Evolutionary conservation across 495 filamentous ascomycete genomes (phyloP).

Genomic region (Aspergillus bridgeri): DNA sequence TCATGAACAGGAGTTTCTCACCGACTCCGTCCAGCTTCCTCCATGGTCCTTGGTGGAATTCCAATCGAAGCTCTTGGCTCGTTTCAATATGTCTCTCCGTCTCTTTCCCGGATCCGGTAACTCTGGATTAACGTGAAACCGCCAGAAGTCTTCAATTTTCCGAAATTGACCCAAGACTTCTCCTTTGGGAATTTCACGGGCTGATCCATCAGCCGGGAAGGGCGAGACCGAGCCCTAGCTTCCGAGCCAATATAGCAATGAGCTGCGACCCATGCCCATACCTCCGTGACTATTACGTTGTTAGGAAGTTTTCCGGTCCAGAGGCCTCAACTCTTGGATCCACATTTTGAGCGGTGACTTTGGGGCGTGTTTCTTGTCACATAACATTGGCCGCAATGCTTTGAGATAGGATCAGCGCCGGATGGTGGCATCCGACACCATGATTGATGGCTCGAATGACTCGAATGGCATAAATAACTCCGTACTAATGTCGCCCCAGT

Average conservation of each 20-base stretch:
- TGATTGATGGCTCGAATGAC: background rate
- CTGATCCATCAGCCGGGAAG: background rate
- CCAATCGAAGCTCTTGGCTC: slow-evolving; percentile 1
- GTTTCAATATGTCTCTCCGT: slow-evolving; percentile 5
- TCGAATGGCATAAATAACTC: background rate
- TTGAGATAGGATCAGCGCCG: background rate
- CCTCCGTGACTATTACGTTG: background rate
- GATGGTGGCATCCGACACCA: background rate
- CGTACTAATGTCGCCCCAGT: background rate
- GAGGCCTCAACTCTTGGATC: background rate
- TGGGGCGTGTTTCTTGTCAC: background rate
- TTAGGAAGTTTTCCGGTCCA: background rate
- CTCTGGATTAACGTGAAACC: slow-evolving; percentile 6
- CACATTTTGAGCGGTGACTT: background rate
- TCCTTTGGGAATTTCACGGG: background rate
- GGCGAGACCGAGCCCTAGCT: background rate
- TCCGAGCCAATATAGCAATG: background rate
- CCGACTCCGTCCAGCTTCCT: background rate
- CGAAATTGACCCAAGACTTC: background rate
- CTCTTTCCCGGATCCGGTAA: background rate
- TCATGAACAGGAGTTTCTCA: background rate
- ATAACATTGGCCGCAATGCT: background rate
- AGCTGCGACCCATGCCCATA: background rate
- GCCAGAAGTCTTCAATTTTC: background rate
- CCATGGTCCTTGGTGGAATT: slow-evolving; percentile 5